These are phyloP conservation scores for Pilasporangium apinafurcum DNA, from an alignment of 352 stramenopile species.

Conservation along the genomic window DNA sequence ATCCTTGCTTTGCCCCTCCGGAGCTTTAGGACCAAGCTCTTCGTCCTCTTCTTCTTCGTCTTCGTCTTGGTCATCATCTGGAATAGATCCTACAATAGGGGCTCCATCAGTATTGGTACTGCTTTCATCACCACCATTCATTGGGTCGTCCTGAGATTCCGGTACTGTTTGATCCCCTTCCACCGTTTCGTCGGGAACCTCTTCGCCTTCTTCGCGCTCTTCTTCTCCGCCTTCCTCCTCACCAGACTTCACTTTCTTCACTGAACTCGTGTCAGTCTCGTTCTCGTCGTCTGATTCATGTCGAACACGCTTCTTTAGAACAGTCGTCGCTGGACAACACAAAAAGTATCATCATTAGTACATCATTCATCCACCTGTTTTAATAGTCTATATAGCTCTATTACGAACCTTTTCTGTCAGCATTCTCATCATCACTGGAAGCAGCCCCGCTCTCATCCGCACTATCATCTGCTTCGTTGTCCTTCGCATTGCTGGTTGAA, in stretches of 20 bases:
- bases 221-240: constrained; percentile 10
- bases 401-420: constrained; percentile 19
- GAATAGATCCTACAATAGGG: background rate
- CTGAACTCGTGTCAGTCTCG: constrained; percentile 3
- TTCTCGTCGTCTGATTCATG: constrained; percentile 20
- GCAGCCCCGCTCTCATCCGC: constrained; percentile 33
- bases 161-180: constrained; percentile 2
- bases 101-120: background rate
- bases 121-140: constrained; percentile 12
- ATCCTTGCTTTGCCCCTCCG: no score
- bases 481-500: constrained; percentile 7
- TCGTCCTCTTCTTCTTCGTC: constrained; percentile 16
- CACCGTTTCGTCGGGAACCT: constrained; percentile 7
- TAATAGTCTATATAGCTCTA: constrained; percentile 8
- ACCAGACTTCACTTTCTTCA: constrained; percentile 15
- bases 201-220: constrained; percentile 10
- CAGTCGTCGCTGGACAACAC: constrained; percentile 6
- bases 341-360: background rate
- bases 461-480: constrained; percentile 16
- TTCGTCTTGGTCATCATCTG: background rate
- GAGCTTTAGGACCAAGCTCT: constrained; percentile 7
- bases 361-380: background rate
- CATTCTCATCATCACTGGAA: constrained; percentile 31
- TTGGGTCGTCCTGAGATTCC: constrained; percentile 18
- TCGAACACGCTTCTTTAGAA: constrained; percentile 51